Percentiles rank a stretch among this genome's conserved stretches.
Evolutionary conservation across 2,329 filamentous ascomycete species (phyloP).

Genomic region (Mariannaea elegans): DNA sequence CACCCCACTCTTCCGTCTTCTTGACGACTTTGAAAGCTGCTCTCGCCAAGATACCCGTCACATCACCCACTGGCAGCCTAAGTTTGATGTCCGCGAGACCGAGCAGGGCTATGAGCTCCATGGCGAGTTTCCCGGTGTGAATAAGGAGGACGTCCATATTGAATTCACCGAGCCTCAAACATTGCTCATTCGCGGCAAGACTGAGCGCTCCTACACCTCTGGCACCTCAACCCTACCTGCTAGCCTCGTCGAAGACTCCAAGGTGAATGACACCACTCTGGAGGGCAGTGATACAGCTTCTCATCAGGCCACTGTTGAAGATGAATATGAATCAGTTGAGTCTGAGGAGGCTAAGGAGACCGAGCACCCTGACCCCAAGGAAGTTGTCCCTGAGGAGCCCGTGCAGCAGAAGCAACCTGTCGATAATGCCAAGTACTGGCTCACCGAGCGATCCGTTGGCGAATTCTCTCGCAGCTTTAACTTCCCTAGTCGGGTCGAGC

Average conservation of each 20-base stretch:
- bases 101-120: constrained; percentile 77
- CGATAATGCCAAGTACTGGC: constrained; percentile 72
- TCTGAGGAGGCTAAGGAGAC: constrained; percentile 33
- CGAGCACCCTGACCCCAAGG: constrained; percentile 4
- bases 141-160: constrained; percentile 77
- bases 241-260: constrained; percentile 56
- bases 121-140: constrained; percentile 80
- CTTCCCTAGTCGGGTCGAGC: constrained; percentile 72
- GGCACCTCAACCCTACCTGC: constrained; percentile 60
- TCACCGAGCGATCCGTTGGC: constrained; percentile 71
- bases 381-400: constrained; percentile 28
- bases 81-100: constrained; percentile 81
- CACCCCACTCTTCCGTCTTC: constrained; percentile 69
- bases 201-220: constrained; percentile 70
- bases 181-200: constrained; percentile 73
- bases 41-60: constrained; percentile 49
- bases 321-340: constrained; percentile 54
- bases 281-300: constrained; percentile 50
- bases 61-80: constrained; percentile 72
- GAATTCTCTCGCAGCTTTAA: constrained; percentile 74
- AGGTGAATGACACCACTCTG: constrained; percentile 49
- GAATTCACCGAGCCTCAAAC: constrained; percentile 83
- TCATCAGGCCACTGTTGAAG: constrained; percentile 72
- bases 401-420: constrained; percentile 42
- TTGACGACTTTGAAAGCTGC: constrained; percentile 71